These are phyloP conservation scores for Trypanosoma scelopori DNA, from an alignment of 208 protist species.

Conservation along the genomic window DNA sequence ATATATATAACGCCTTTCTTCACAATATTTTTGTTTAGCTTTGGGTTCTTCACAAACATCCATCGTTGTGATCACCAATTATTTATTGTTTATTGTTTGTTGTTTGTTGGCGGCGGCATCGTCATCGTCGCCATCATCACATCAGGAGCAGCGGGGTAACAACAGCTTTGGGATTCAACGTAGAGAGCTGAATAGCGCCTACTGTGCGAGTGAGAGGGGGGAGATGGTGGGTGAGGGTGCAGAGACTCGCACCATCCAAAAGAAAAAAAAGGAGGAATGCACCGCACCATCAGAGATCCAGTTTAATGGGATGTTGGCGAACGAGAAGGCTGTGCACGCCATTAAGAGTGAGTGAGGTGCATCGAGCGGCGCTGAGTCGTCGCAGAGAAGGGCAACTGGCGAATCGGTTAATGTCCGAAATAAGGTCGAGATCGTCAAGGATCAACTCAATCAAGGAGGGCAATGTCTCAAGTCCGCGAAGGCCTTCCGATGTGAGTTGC, in stretches of 20 bases:
- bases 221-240: too few species aligned
- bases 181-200: too few species aligned
- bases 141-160: too few species aligned
- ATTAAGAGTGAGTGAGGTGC: constrained; percentile 9
- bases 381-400: constrained; percentile 1
- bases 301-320: not conserved
- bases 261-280: not conserved
- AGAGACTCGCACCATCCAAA: too few species aligned
- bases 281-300: not conserved
- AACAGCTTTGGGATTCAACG: not conserved
- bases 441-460: constrained; percentile 37
- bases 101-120: too few species aligned
- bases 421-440: constrained; percentile 32
- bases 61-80: not conserved
- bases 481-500: constrained; percentile 23
- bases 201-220: too few species aligned
- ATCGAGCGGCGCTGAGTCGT: constrained; percentile 13
- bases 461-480: constrained; percentile 41
- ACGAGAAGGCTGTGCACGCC: constrained; percentile 3
- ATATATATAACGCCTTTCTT: too few species aligned
- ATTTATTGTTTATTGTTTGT: too few species aligned
- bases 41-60: not conserved
- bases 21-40: not conserved
- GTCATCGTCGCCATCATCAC: too few species aligned
- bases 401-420: constrained; percentile 15